Conservation (phyloP, 257 asterid species). For the Henckelia pumila region DNA sequence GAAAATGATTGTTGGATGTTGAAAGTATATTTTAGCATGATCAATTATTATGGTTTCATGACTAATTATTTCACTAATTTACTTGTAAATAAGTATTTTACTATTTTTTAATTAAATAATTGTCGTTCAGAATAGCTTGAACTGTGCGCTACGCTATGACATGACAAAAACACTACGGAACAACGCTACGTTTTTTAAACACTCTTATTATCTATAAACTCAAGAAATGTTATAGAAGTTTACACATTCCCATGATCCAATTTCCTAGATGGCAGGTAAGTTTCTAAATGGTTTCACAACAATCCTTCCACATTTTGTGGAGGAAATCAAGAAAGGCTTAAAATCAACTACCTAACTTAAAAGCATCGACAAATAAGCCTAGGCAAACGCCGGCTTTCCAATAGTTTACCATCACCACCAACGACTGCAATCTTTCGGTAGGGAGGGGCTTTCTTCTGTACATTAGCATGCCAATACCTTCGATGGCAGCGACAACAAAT, state of each 20-base stretch:
- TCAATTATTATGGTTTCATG: too few species aligned
- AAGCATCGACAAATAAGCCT: slow-evolving; percentile 97
- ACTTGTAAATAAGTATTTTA: too few species aligned
- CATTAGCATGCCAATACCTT: slow-evolving; percentile 97
- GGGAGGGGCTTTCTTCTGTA: slow-evolving; percentile 58
- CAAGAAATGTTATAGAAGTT: slow-evolving; percentile 12
- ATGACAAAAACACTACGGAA: too few species aligned
- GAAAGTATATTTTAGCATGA: too few species aligned
- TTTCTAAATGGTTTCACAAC: slow-evolving; percentile 20
- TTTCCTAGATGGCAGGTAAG: slow-evolving; percentile 5
- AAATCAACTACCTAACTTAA: slow-evolving; percentile 86
- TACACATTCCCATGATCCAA: slow-evolving; percentile 5
- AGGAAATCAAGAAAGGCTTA: background rate
- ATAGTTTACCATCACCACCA: slow-evolving; percentile 76
- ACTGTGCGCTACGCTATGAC: too few species aligned
- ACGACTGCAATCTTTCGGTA: slow-evolving; percentile 56
- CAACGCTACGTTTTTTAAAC: too few species aligned
- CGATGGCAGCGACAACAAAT: slow-evolving; percentile 86
- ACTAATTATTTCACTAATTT: too few species aligned
- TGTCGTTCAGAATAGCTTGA: too few species aligned
- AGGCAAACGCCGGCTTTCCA: slow-evolving; percentile 99
- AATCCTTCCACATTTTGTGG: background rate
- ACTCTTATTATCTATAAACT: too few species aligned
- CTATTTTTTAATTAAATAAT: too few species aligned
- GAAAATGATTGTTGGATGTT: too few species aligned